These are phyloP conservation scores for Fusarium temperatum DNA, from an alignment of 2,329 filamentous ascomycete genomes.

Conservation along the genomic window DNA sequence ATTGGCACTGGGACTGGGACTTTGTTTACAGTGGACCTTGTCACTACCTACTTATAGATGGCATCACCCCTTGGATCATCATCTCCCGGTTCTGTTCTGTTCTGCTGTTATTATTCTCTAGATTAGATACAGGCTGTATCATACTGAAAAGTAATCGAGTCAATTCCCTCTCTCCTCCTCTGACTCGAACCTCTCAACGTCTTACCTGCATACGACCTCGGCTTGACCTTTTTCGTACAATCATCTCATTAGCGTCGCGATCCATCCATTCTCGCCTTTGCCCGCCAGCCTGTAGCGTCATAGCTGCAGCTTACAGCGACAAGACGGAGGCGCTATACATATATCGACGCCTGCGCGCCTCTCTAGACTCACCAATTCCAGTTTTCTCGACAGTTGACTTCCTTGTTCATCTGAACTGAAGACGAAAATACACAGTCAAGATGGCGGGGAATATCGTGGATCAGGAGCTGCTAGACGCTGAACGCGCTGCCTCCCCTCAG, in stretches of 20 bases:
- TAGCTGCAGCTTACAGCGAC: conserved; percentile 23
- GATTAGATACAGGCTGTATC: not conserved
- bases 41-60: conserved; percentile 34
- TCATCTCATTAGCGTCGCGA: conserved; percentile 25
- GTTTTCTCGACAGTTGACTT: not conserved
- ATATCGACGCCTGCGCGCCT: conserved; percentile 8
- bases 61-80: conserved; percentile 22
- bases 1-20: conserved; percentile 15
- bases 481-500: conserved; percentile 61
- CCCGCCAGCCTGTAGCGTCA: conserved; percentile 34
- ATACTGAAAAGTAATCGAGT: not conserved
- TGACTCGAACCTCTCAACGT: not conserved
- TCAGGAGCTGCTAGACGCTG: conserved; percentile 61
- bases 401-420: not conserved
- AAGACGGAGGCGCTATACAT: conserved; percentile 1
- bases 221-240: conserved; percentile 18
- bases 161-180: not conserved
- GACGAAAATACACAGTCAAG: conserved; percentile 7
- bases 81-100: not conserved
- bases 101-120: not conserved
- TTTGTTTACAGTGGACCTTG: conserved; percentile 3
- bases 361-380: not conserved
- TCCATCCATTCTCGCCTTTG: not conserved
- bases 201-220: conserved; percentile 5
- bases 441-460: conserved; percentile 63